phyloP scores from a whole-genome alignment of 1,284 basidiomycete species.

The Ustilago nuda region DNA sequence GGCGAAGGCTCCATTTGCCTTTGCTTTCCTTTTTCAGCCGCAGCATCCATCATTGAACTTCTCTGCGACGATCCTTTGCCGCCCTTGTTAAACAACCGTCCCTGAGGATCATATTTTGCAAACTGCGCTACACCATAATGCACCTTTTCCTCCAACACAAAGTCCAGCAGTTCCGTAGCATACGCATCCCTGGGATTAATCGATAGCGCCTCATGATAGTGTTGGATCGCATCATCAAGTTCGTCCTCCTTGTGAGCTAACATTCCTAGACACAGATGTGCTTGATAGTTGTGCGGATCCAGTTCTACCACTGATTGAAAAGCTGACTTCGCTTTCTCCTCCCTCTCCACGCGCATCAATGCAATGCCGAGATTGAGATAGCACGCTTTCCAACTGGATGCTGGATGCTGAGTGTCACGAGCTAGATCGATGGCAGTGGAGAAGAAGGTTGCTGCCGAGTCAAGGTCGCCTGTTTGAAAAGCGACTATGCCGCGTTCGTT shows the following conservation, averaged over 20 bases:
- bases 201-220: constrained; percentile 59
- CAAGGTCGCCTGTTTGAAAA: constrained; percentile 82
- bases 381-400: constrained; percentile 84
- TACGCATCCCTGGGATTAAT: constrained; percentile 52
- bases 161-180: constrained; percentile 55
- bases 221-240: constrained; percentile 57
- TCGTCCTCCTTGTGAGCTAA: constrained; percentile 53
- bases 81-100: not conserved
- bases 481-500: constrained; percentile 95
- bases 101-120: constrained; percentile 24
- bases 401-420: constrained; percentile 81
- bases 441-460: constrained; percentile 74
- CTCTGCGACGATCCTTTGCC: not conserved
- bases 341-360: constrained; percentile 28
- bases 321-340: constrained; percentile 39
- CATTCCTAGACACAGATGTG: constrained; percentile 62
- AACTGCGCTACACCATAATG: constrained; percentile 31
- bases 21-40: constrained; percentile 13
- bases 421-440: constrained; percentile 73
- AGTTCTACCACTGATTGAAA: constrained; percentile 57
- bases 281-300: constrained; percentile 57
- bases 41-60: not conserved
- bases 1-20: not conserved
- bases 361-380: constrained; percentile 74
- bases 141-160: constrained; percentile 54